A percentile compares a stretch with the other conserved stretches of the same genome.
Evolutionary conservation across 1,139 yeast species (phyloP).

Genomic region (Blastobotrys persicus): DNA sequence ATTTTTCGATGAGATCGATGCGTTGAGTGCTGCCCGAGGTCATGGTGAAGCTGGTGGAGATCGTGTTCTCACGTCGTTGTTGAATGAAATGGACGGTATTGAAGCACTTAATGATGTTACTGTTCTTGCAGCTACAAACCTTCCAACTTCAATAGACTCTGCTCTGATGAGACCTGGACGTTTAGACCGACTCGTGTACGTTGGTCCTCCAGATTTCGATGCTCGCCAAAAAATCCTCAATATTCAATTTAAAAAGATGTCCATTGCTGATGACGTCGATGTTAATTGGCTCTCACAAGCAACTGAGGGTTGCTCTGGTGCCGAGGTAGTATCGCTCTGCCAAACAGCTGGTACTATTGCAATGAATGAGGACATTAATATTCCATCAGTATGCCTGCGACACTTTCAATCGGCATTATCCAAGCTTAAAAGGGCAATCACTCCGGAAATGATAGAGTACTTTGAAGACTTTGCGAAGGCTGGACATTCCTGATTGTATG

Average conservation of each 20-base stretch:
- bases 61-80: conserved; percentile 81
- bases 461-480: conserved; percentile 59
- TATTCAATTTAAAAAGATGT: conserved; percentile 62
- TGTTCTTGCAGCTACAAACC: conserved; percentile 90
- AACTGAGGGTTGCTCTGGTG: conserved; percentile 94
- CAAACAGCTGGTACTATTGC: conserved; percentile 96
- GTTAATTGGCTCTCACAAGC: conserved; percentile 53
- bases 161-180: conserved; percentile 94
- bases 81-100: conserved; percentile 95
- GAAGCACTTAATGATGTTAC: conserved; percentile 92
- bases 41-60: conserved; percentile 69
- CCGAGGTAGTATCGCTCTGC: conserved; percentile 86
- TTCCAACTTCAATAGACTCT: conserved; percentile 89
- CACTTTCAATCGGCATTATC: conserved; percentile 73
- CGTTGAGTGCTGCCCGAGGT: conserved; percentile 73
- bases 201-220: conserved; percentile 79
- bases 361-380: conserved; percentile 68
- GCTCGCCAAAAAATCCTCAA: conserved; percentile 75
- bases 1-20: conserved; percentile 94
- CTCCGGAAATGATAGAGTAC: conserved; percentile 76
- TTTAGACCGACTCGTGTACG: conserved; percentile 86
- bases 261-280: conserved; percentile 43
- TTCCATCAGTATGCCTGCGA: conserved; percentile 50
- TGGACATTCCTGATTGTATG: not conserved
- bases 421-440: conserved; percentile 73